Evolutionary conservation across 805 yeast genomes (phyloP), one percentile per base, ranked within the genome.

Genomic region (Lipomyces anomalus): DNA sequence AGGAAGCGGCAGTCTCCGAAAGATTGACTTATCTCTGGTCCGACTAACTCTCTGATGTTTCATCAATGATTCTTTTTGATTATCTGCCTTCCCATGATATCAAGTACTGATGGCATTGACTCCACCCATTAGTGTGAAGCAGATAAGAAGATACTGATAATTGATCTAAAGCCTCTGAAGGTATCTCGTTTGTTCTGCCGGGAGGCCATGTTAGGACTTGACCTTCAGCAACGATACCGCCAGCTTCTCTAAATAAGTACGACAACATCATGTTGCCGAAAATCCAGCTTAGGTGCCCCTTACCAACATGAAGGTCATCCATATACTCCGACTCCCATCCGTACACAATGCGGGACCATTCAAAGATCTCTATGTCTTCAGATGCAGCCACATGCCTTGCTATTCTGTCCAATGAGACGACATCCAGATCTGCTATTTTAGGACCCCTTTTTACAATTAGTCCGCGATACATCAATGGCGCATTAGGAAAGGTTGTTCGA

Each of bases 231-330:
- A 23, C 42, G 20, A 35, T 23, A 18, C 53, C 53, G 3, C 53
- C 53, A 11, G 47, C 40, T 16, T 46, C 50, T 13, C 53, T 36
- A 32, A 49, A 49, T 22, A 49, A 21, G 23, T 49, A 49, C 7
- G 47, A 43, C 30, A 49, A 20, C 16, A 46, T 11, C 53, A 49
- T 49, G 18, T 49, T 45, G 16, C 23, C 13, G 21, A 33, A 44
- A 4, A 47, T 20, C 48, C 44, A 43, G 3, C 45, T 30, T 38
- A 47, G n/a, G 6, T 44, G 32, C 9, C 51, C 48, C 6, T 9
- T 17, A 2, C 6, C 4, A 21, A 44, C 18, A 21, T 47, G 51
- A 23, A 47, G 6, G 6, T 21, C 23, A 21, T 47, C 51, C 29
- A 29, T 24, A 18, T 33, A 47, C 28, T 38, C 32, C 6, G 4